These are phyloP conservation scores for Pascua sp. DNA, from an alignment of 1,284 basidiomycete species.

Conservation along the genomic window DNA sequence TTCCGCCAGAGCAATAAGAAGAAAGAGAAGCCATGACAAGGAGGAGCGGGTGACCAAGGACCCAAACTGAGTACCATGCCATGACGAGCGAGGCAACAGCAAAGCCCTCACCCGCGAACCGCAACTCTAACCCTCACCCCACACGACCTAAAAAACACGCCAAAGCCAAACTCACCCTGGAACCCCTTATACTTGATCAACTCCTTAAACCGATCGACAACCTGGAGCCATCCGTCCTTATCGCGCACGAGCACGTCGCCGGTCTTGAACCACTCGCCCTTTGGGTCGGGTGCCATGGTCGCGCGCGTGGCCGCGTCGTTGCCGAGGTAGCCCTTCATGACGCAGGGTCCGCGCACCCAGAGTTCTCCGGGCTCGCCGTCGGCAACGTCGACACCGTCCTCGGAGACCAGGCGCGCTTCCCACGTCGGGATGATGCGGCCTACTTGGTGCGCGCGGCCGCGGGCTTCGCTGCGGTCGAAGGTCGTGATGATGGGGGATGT, in stretches of 20 bases:
- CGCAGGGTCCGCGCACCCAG: constrained; percentile 69
- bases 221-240: constrained; percentile 57
- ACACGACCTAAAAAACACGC: too few relatives aligned
- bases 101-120: too few relatives aligned
- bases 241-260: constrained; percentile 69
- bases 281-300: constrained; percentile 56
- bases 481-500: constrained; percentile 47
- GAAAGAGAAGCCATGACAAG: too few relatives aligned
- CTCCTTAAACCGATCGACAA: constrained; percentile 62
- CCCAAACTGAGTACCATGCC: too few relatives aligned
- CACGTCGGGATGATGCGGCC: constrained; percentile 74
- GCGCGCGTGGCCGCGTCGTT: constrained; percentile 65
- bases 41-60: too few relatives aligned
- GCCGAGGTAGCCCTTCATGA: constrained; percentile 72
- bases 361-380: constrained; percentile 68
- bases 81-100: too few relatives aligned
- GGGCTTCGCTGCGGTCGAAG: constrained; percentile 32
- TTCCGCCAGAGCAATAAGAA: too few relatives aligned
- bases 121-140: too few relatives aligned
- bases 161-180: too few relatives aligned
- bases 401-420: constrained; percentile 65
- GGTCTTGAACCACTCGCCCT: constrained; percentile 88
- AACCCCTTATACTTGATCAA: constrained; percentile 68
- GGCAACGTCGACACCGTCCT: constrained; percentile 49
- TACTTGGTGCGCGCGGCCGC: constrained; percentile 57